Evolutionary conservation across 1,284 basidiomycete species (phyloP).

Genomic region (Tilletia caries): DNA sequence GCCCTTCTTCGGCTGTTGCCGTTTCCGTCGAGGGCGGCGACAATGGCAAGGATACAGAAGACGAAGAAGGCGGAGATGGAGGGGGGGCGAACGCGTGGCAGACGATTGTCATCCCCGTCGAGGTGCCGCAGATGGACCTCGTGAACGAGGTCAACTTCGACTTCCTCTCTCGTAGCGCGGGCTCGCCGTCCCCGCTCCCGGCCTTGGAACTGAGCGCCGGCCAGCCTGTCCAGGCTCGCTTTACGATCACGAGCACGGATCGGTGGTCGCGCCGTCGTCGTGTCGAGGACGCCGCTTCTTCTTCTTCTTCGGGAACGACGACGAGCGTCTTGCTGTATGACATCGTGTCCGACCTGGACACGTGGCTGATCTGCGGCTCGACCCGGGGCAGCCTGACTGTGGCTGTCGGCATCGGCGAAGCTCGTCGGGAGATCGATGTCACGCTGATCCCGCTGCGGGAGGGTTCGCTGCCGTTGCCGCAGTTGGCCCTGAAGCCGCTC

Average conservation of each 20-base stretch:
- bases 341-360: conserved; percentile 35
- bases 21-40: not conserved
- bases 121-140: conserved; percentile 29
- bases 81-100: conserved; percentile 27
- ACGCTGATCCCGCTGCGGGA: conserved; percentile 34
- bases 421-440: conserved; percentile 18
- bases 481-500: conserved; percentile 24
- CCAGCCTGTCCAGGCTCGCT: conserved; percentile 22
- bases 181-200: not conserved
- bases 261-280: conserved; percentile 19
- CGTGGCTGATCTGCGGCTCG: conserved; percentile 41
- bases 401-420: not conserved
- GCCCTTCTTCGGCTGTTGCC: not conserved
- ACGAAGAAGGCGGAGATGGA: not conserved
- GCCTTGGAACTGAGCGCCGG: conserved; percentile 25
- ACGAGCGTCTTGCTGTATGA: conserved; percentile 45
- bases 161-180: not conserved
- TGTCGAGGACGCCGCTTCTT: not conserved
- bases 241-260: conserved; percentile 24
- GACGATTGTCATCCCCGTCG: conserved; percentile 35
- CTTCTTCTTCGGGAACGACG: no score
- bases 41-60: no score
- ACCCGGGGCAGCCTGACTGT: conserved; percentile 28
- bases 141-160: conserved; percentile 31
- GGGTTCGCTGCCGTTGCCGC: conserved; percentile 28